Conservation (phyloP, 768 basidiomycete genomes). For the Lactarius tabidus region DNA sequence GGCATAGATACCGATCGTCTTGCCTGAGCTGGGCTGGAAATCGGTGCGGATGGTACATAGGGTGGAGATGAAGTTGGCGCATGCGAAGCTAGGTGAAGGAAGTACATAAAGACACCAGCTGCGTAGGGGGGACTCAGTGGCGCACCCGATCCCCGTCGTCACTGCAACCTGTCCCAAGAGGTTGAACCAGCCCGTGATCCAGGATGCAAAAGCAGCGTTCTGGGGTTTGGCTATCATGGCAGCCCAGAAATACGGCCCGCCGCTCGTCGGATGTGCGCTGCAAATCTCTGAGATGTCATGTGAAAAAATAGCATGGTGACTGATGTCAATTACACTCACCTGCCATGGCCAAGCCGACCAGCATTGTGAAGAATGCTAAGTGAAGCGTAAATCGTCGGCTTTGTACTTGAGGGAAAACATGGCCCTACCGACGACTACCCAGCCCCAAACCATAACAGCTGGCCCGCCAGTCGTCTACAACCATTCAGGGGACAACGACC, state of each 20-base stretch:
- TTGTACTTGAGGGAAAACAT: background rate
- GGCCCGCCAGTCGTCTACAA: slow-evolving; percentile 70
- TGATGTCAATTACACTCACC: slow-evolving; percentile 36
- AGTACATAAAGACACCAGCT: background rate
- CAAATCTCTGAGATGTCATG: slow-evolving; percentile 35
- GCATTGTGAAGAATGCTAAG: slow-evolving; percentile 61
- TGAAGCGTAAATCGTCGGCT: slow-evolving; percentile 1
- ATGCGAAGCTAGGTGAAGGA: slow-evolving; percentile 46
- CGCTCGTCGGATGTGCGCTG: slow-evolving; percentile 67
- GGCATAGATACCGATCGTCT: slow-evolving; percentile 65
- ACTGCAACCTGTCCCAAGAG: slow-evolving; percentile 72
- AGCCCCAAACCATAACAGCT: slow-evolving; percentile 75
- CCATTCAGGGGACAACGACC: background rate
- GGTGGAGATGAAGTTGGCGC: slow-evolving; percentile 66
- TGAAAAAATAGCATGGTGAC: background rate
- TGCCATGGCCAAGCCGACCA: slow-evolving; percentile 73
- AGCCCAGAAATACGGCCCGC: slow-evolving; percentile 81
- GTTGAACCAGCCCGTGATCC: slow-evolving; percentile 77
- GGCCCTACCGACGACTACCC: slow-evolving; percentile 55
- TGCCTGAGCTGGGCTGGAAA: slow-evolving; percentile 55
- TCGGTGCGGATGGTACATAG: slow-evolving; percentile 53
- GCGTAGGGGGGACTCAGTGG: background rate
- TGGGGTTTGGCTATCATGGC: slow-evolving; percentile 61
- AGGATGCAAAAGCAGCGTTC: slow-evolving; percentile 62
- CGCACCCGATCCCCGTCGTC: slow-evolving; percentile 65